phyloP scores from a whole-genome alignment of 2,329 filamentous ascomycete species.

The Lasiodiplodia hormozganensis region DNA sequence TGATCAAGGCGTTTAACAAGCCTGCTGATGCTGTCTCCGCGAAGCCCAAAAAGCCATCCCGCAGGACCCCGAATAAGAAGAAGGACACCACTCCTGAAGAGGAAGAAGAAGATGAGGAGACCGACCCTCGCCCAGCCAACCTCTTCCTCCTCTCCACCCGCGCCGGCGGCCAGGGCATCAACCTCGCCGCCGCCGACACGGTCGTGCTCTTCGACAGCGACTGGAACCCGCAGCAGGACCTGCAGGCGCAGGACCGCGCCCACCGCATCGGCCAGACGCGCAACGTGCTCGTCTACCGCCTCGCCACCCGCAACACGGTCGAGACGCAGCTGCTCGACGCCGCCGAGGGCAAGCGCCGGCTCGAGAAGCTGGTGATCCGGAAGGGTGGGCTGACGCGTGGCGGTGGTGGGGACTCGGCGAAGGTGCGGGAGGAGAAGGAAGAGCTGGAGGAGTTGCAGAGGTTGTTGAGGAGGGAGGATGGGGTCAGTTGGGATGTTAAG shows the following conservation, averaged over 20 bases:
- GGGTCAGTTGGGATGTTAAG: slow-evolving; percentile 65
- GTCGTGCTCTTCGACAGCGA: slow-evolving; percentile 90
- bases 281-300: slow-evolving; percentile 90
- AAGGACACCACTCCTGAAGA: slow-evolving; percentile 28
- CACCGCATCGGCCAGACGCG: slow-evolving; percentile 93
- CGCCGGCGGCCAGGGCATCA: slow-evolving; percentile 94
- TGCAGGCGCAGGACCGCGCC: slow-evolving; percentile 94
- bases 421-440: slow-evolving; percentile 53
- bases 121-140: slow-evolving; percentile 65
- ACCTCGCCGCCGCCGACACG: slow-evolving; percentile 88
- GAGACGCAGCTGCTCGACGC: slow-evolving; percentile 87
- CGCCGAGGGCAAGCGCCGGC: slow-evolving; percentile 86
- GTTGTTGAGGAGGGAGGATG: slow-evolving; percentile 67
- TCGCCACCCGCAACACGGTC: slow-evolving; percentile 91
- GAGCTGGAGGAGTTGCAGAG: slow-evolving; percentile 57
- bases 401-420: slow-evolving; percentile 53
- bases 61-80: not conserved
- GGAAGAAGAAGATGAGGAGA: slow-evolving; percentile 22
- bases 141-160: slow-evolving; percentile 90
- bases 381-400: slow-evolving; percentile 72
- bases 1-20: slow-evolving; percentile 59
- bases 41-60: not conserved
- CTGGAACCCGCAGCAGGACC: slow-evolving; percentile 96
- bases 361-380: slow-evolving; percentile 95
- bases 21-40: slow-evolving; percentile 34